Percentiles rank a stretch among this genome's conserved stretches.
Evolutionary conservation across 768 basidiomycete species (phyloP).

Genomic region (Cystobasidium ongulense): DNA sequence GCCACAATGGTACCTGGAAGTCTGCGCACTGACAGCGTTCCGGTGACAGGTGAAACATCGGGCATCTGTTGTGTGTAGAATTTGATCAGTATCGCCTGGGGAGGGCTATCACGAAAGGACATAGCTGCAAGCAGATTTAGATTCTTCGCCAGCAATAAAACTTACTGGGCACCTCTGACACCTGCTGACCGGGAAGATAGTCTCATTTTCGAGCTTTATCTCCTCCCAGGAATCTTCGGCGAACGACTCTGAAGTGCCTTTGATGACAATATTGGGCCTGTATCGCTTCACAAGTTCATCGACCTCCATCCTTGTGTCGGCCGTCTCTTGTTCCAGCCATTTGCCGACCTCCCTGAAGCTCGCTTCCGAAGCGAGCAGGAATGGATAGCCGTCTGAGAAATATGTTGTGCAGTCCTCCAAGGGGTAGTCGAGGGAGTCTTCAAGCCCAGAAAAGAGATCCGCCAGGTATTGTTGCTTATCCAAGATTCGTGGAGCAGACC

Average conservation of each 20-base stretch:
- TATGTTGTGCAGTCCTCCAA: slow-evolving; percentile 20
- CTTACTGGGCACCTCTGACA: slow-evolving; percentile 18
- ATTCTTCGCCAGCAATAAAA: not conserved
- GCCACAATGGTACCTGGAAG: slow-evolving; percentile 12
- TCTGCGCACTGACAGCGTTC: not conserved
- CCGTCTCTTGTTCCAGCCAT: slow-evolving; percentile 7
- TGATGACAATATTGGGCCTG: slow-evolving; percentile 24
- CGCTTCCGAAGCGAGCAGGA: slow-evolving; percentile 15
- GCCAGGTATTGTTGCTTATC: slow-evolving; percentile 7
- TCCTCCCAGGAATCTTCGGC: slow-evolving; percentile 23
- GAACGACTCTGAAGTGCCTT: not conserved
- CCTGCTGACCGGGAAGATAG: slow-evolving; percentile 14
- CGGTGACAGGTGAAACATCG: slow-evolving; percentile 24
- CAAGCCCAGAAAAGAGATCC: slow-evolving; percentile 1
- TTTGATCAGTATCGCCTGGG: no score
- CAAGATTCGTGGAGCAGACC: slow-evolving; percentile 8
- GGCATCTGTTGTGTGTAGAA: slow-evolving; percentile 17
- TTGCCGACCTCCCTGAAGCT: not conserved
- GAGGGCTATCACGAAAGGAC: no score
- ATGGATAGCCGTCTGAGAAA: slow-evolving; percentile 21
- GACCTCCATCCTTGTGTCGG: slow-evolving; percentile 17
- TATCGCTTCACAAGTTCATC: slow-evolving; percentile 13
- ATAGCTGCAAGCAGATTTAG: no score
- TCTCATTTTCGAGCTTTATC: not conserved
- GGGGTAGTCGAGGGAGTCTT: slow-evolving; percentile 27